These are phyloP conservation scores for Tetradesmus lagerheimii DNA, from an alignment of 139 green algal species.

Conservation along the genomic window DNA sequence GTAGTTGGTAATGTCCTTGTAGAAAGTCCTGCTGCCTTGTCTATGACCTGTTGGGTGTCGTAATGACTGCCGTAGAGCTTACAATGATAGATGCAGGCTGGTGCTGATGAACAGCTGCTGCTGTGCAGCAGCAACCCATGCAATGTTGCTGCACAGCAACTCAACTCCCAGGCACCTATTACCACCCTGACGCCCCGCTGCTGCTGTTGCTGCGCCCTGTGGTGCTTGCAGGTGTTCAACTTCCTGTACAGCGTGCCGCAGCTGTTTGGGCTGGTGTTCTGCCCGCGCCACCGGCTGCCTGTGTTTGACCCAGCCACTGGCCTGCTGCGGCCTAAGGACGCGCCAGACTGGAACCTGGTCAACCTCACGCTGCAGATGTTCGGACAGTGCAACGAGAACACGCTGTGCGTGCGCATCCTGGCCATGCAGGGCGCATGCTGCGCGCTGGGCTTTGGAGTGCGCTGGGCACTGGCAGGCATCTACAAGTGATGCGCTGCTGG, in stretches of 20 bases:
- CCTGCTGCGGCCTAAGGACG: slow-evolving; percentile 76
- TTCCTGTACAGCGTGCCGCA: slow-evolving; percentile 98
- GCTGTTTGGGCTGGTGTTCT: slow-evolving; percentile 97
- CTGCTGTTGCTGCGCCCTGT: neutral
- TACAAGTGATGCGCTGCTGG: slow-evolving; percentile 70
- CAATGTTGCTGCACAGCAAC: neutral
- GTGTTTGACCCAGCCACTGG: slow-evolving; percentile 86
- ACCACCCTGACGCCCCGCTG: neutral
- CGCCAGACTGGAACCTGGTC: slow-evolving; percentile 96
- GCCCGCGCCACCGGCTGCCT: slow-evolving; percentile 94
- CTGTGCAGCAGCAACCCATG: no score
- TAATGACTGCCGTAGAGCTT: no score
- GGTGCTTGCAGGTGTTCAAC: slow-evolving; percentile 82
- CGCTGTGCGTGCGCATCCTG: slow-evolving; percentile 90
- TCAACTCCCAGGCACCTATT: no score
- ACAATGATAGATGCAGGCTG: no score
- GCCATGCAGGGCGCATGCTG: slow-evolving; percentile 85
- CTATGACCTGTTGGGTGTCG: no score
- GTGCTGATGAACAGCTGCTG: no score
- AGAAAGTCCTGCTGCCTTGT: no score
- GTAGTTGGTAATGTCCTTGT: no score
- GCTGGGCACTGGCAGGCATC: slow-evolving; percentile 68
- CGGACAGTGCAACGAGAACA: slow-evolving; percentile 84
- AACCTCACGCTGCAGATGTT: slow-evolving; percentile 92
- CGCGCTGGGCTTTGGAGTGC: slow-evolving; percentile 67